Base-by-base conservation (phyloP, 2,329 filamentous ascomycete genomes). In the Aspergillus sp. region DNA sequence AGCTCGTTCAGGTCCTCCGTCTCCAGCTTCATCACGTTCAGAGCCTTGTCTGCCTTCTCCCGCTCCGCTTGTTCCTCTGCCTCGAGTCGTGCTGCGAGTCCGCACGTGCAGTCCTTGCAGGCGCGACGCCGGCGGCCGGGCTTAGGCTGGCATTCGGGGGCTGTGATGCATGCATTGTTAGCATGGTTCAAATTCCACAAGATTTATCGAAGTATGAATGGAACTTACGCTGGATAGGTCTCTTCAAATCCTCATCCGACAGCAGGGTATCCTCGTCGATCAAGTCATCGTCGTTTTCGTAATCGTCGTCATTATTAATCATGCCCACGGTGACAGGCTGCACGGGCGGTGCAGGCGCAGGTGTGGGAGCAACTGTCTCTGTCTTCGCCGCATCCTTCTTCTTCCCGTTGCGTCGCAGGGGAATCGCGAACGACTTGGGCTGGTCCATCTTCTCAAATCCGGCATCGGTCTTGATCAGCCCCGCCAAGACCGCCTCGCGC, bases 61-160 rank as follows among this genome's bases (percentile, higher is more conserved):
- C 91, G 85, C 70, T 87, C 88, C 7, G 83, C 84, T 47, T 82
- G 82, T 76, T 98, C 95, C 80, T 98, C 92, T n/a, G 89, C 89
- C 69, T 92, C 90, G 54, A 98, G 79, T 63, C 89, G 87, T 75
- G 95, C 87, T 23, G 93, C 92, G 25, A 99, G 87, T 54, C 95
- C 95, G 74, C 95, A 99, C 8, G 91, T 94, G 82, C 95, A 99
- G 81, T 99, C 95, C 80, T 99, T 98, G 84, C 95, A 99, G 60
- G 95, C 92, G 63, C 93, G 89, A 58, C 94, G 89, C 68, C 94
- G 96, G 60, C 91, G 67, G 23, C 70, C 92, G 48, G 89, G 84
- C 79, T 95, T 91, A 51, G 94, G 93, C 61, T 89, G 87, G 77
- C 95, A 99, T 74, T 96, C 91, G 25, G 89, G 85, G 55, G 95